phyloP scores from a whole-genome alignment of 495 filamentous ascomycete species.

The Bathelium albidoporum region DNA sequence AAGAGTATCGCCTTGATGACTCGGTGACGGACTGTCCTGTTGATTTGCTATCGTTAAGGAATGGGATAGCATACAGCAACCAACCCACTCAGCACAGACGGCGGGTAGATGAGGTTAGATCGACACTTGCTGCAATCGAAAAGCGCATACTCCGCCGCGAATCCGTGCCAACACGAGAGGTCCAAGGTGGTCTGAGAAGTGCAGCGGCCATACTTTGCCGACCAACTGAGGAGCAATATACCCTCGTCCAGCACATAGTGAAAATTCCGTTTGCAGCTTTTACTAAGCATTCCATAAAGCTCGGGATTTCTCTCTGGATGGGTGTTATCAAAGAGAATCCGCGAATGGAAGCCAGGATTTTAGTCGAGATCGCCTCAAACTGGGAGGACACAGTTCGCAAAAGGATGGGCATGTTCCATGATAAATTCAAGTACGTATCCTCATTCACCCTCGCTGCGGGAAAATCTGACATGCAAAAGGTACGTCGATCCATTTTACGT shows the following conservation, averaged over 20 bases:
- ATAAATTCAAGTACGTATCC: constrained; percentile 47
- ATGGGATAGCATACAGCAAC: constrained; percentile 5
- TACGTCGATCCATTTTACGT: constrained; percentile 80
- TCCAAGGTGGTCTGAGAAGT: constrained; percentile 67
- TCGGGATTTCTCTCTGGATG: constrained; percentile 91
- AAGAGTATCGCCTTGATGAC: constrained; percentile 80
- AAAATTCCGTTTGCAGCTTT: constrained; percentile 85
- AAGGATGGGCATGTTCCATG: constrained; percentile 69
- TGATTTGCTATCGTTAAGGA: constrained; percentile 50
- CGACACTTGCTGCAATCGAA: constrained; percentile 55
- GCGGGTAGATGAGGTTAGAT: constrained; percentile 41
- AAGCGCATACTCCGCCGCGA: constrained; percentile 53
- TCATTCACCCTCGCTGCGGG: constrained; percentile 9
- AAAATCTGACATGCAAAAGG: constrained; percentile 34
- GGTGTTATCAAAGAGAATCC: constrained; percentile 96
- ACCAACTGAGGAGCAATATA: constrained; percentile 56
- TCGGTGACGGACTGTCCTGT: constrained; percentile 49
- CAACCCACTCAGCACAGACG: constrained; percentile 10
- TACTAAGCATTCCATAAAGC: constrained; percentile 87
- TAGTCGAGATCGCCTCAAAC: constrained; percentile 70
- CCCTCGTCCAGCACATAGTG: constrained; percentile 76
- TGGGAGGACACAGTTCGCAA: constrained; percentile 77
- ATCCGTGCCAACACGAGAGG: constrained; percentile 57
- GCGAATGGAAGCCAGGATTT: constrained; percentile 66
- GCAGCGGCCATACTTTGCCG: constrained; percentile 79